Conservation (phyloP, 345 rosid genomes). For the Syzygium grande region DNA sequence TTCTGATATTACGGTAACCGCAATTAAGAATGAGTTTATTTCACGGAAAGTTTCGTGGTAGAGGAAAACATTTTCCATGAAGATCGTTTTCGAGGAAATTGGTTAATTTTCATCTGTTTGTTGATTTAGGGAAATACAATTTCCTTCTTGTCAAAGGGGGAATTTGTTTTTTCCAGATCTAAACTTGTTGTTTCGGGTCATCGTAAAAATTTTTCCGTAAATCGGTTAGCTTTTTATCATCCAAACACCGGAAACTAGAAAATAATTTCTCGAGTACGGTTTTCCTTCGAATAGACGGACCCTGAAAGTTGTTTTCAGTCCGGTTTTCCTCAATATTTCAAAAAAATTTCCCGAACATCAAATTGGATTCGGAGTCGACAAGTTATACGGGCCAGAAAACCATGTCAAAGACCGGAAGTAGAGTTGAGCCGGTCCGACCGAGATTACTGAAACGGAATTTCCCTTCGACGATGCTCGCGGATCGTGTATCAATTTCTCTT, state of each 20-base stretch:
- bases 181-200: fast-evolving
- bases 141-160: neutral
- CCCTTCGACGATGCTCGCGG: neutral
- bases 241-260: fast-evolving
- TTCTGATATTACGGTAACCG: neutral
- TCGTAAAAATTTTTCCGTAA: fast-evolving
- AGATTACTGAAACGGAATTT: neutral
- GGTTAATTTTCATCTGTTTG: neutral
- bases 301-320: neutral
- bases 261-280: fast-evolving
- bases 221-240: neutral
- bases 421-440: too few species aligned
- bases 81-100: neutral
- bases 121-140: too few species aligned
- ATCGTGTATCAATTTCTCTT: neutral
- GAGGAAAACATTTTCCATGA: neutral
- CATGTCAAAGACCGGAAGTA: too few species aligned
- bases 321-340: neutral
- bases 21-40: neutral
- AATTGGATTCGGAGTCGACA: neutral
- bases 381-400: neutral
- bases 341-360: neutral
- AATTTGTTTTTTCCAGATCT: neutral
- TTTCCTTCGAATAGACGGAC: neutral
- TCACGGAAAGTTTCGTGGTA: neutral